phyloP scores from a whole-genome alignment of 1,284 basidiomycete species.

The Ustilago vetiveriae region DNA sequence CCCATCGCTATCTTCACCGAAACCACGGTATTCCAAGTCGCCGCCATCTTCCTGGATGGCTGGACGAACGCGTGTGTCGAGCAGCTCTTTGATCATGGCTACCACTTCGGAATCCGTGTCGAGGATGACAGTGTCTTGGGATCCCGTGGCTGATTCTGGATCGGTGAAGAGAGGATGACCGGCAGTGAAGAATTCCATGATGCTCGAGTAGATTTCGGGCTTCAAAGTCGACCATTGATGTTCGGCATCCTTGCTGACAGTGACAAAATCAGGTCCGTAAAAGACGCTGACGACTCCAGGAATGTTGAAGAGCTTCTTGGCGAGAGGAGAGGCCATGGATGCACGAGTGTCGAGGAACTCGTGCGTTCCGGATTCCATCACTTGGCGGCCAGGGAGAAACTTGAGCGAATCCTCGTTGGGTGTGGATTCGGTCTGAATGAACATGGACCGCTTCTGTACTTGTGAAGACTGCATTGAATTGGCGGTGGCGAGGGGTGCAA shows the following conservation, averaged over 20 bases:
- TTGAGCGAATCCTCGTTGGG: conserved; percentile 98
- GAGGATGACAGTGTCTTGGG: conserved; percentile 93
- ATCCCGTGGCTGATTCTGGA: conserved; percentile 72
- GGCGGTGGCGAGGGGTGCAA: not conserved
- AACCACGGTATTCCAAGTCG: conserved; percentile 85
- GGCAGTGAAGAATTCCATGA: conserved; percentile 98
- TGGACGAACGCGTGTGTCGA: conserved; percentile 93
- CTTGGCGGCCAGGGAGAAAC: conserved; percentile 90
- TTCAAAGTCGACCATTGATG: conserved; percentile 89
- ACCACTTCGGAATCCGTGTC: conserved; percentile 97
- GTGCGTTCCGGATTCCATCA: conserved; percentile 83
- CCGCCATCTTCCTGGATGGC: conserved; percentile 96
- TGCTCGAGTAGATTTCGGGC: conserved; percentile 95
- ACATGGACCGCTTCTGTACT: conserved; percentile 50
- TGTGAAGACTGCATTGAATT: not conserved
- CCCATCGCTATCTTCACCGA: conserved; percentile 71
- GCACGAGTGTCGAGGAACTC: conserved; percentile 84
- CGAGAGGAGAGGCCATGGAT: conserved; percentile 79
- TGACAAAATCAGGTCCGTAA: conserved; percentile 97
- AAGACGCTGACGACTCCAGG: conserved; percentile 89
- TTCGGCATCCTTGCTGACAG: conserved; percentile 89
- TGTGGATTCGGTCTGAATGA: conserved; percentile 81
- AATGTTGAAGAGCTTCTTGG: conserved; percentile 89
- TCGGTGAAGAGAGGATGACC: conserved; percentile 83
- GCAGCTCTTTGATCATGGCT: conserved; percentile 97